Evolutionary conservation across 2,329 filamentous ascomycete genomes (phyloP), one percentile per base, ranked within the genome.

Genomic region (Chaetomium strumarium): DNA sequence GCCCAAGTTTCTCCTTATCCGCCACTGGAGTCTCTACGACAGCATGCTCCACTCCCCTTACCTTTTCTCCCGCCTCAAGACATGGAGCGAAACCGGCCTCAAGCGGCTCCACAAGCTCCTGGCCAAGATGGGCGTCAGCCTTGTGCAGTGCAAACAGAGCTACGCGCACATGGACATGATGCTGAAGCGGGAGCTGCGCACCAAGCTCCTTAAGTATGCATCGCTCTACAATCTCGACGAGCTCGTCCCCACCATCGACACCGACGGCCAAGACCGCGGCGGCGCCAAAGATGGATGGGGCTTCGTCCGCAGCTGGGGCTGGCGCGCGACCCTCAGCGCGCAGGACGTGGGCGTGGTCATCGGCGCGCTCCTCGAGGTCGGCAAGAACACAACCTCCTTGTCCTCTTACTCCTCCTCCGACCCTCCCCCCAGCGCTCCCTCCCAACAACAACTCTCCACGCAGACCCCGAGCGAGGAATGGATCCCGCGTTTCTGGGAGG

Each of bases 111-210:
- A 96, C 69, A 97, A 97, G 66, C 79, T 99, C 0, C 78, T 99
- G 2, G 93, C 93, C 40, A 99, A 97, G 70, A 99, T 99, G 92
- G 93, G 93, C 31, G 88, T 99, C 51, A 95, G 89, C 64, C 75
- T 97, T 36, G 86, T 86, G 5, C 92, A 99, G 71, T 96, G 91
- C 71, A 91, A 90, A 63, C 93, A 97, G 69, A 92, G 84, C 66
- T 99, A 97, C 67, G 90, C 90, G 0, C 93, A 99, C 68, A 97
- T 99, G 91, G 92, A 97, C 70, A 95, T 96, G 84, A 85, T 95
- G 69, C 75, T 99, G 33, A 99, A 97, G 71, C 85, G 89, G 5
- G 88, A 89, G 30, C 72, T 97, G 30, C 84, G 92, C 39, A 82
- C 88, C 44, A 89, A 95, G 55, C 77, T 99, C 1, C 77, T 96